These are phyloP conservation scores for Botrytis medusae DNA, from an alignment of 2,329 filamentous ascomycete genomes.

Conservation along the genomic window DNA sequence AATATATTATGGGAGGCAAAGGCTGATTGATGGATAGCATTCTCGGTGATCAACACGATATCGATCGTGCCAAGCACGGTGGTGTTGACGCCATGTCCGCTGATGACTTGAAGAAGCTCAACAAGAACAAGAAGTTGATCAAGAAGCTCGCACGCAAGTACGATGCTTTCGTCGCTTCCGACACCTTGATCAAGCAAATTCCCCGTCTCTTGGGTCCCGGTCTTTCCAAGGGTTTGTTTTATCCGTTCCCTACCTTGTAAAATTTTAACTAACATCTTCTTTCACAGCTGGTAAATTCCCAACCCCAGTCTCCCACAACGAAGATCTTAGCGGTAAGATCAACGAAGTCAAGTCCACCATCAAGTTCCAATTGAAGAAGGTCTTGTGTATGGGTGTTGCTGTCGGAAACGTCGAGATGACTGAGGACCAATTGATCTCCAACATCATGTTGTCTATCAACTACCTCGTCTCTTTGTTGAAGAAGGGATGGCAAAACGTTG, in stretches of 20 bases:
- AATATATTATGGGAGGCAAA: slow-evolving; percentile 17
- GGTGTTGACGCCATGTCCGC: slow-evolving; percentile 97
- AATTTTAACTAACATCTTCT: slow-evolving; percentile 37
- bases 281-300: slow-evolving; percentile 95
- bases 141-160: slow-evolving; percentile 99
- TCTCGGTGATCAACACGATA: slow-evolving; percentile 94
- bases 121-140: slow-evolving; percentile 99
- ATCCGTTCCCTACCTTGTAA: background rate
- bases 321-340: slow-evolving; percentile 93
- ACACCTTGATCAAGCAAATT: slow-evolving; percentile 98
- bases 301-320: slow-evolving; percentile 93
- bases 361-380: slow-evolving; percentile 99
- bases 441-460: slow-evolving; percentile 99
- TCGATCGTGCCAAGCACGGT: slow-evolving; percentile 99
- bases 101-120: slow-evolving; percentile 99
- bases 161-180: slow-evolving; percentile 98
- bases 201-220: slow-evolving; percentile 98
- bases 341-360: slow-evolving; percentile 99
- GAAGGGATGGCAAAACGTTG: slow-evolving; percentile 99
- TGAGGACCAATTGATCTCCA: slow-evolving; percentile 91
- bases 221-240: slow-evolving; percentile 83
- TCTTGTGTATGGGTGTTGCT: slow-evolving; percentile 99
- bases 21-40: slow-evolving; percentile 54
- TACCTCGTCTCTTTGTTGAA: slow-evolving; percentile 99
- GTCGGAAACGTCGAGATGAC: slow-evolving; percentile 98